phyloP scores from a whole-genome alignment of 768 basidiomycete species.

The Boletus eberwhitei region DNA sequence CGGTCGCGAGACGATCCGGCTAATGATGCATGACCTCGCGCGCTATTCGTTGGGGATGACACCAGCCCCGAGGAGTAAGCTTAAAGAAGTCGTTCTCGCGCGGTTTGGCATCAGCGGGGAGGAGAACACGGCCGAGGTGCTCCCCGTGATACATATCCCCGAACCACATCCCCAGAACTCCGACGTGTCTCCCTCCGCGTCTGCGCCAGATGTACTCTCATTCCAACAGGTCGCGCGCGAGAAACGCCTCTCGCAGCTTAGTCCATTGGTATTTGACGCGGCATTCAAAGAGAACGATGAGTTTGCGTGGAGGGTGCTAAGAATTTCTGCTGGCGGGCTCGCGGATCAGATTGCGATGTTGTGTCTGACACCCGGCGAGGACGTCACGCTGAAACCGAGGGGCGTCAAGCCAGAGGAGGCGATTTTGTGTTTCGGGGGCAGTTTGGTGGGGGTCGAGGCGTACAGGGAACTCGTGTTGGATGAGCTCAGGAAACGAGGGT shows the following conservation, averaged over 20 bases:
- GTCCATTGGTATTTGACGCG: slow-evolving; percentile 73
- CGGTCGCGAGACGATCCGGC: slow-evolving; percentile 71
- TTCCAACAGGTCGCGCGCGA: slow-evolving; percentile 48
- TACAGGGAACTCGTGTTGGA: slow-evolving; percentile 58
- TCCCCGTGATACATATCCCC: slow-evolving; percentile 60
- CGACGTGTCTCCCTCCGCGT: background rate
- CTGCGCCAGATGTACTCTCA: slow-evolving; percentile 13
- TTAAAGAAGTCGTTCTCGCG: slow-evolving; percentile 48
- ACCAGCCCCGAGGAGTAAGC: slow-evolving; percentile 21
- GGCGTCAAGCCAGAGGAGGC: slow-evolving; percentile 51
- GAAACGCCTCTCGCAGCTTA: slow-evolving; percentile 69
- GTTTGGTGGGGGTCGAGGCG: slow-evolving; percentile 57
- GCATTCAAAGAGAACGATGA: slow-evolving; percentile 69
- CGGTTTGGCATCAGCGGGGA: slow-evolving; percentile 54
- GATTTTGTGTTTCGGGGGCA: slow-evolving; percentile 78
- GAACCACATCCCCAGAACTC: slow-evolving; percentile 40
- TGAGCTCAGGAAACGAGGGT: slow-evolving; percentile 53
- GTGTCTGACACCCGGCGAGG: slow-evolving; percentile 37
- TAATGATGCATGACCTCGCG: slow-evolving; percentile 59
- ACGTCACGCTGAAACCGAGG: slow-evolving; percentile 27
- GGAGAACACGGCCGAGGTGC: slow-evolving; percentile 50
- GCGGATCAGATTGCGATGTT: slow-evolving; percentile 58
- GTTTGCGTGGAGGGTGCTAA: slow-evolving; percentile 59
- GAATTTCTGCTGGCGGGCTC: slow-evolving; percentile 48
- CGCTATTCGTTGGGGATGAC: slow-evolving; percentile 38